These are phyloP conservation scores for Volutella citrinella DNA, from an alignment of 2,329 filamentous ascomycete genomes.

Conservation along the genomic window DNA sequence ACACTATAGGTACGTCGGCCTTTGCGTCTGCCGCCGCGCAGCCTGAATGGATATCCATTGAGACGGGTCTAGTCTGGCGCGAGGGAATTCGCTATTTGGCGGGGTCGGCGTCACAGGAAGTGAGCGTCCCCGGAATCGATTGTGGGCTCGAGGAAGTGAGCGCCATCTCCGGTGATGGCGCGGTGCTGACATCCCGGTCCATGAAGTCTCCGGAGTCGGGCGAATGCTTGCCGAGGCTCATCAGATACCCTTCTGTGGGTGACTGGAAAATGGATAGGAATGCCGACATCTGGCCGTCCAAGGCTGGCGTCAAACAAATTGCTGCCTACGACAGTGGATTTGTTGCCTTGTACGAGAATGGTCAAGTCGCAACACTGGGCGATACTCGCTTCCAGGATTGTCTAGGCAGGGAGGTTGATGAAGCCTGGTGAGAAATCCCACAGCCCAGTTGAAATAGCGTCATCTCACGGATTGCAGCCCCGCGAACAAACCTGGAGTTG, in stretches of 20 bases:
- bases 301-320: slow-evolving; percentile 35
- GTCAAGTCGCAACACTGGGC: slow-evolving; percentile 51
- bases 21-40: too few relatives aligned
- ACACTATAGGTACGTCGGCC: slow-evolving; percentile 42
- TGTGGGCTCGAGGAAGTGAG: slow-evolving; percentile 7
- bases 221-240: slow-evolving; percentile 9
- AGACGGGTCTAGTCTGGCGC: slow-evolving; percentile 18
- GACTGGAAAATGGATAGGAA: slow-evolving; percentile 11
- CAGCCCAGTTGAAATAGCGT: too few relatives aligned
- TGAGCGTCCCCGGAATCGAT: not conserved
- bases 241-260: slow-evolving; percentile 20
- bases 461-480: too few relatives aligned
- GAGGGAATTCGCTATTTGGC: slow-evolving; percentile 19
- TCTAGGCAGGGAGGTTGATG: slow-evolving; percentile 49
- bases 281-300: slow-evolving; percentile 20
- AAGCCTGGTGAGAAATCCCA: slow-evolving; percentile 37
- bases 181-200: slow-evolving; percentile 8
- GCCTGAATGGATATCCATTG: too few relatives aligned
- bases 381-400: slow-evolving; percentile 56
- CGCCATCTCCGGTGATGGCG: slow-evolving; percentile 17
- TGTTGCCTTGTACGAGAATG: slow-evolving; percentile 40
- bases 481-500: slow-evolving; percentile 41
- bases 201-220: not conserved
- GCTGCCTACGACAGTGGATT: slow-evolving; percentile 50
- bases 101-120: too few relatives aligned